phyloP scores from a whole-genome alignment of 1,284 basidiomycete species.

The Cutaneotrichosporon mucoides region DNA sequence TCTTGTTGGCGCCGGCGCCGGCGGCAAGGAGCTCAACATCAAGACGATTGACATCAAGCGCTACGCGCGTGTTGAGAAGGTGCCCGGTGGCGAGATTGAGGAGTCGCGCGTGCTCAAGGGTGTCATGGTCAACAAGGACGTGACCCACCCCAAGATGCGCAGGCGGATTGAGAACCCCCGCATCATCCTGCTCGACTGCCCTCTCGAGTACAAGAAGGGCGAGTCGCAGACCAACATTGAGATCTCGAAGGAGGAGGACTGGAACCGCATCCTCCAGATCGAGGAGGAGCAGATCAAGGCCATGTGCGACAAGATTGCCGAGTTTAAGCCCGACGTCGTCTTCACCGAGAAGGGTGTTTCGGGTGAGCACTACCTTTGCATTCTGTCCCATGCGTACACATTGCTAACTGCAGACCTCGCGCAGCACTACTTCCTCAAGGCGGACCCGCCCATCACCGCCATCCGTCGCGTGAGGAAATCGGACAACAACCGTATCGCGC shows the following conservation, averaged over 20 bases:
- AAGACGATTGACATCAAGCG: conserved; percentile 97
- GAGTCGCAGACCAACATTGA: conserved; percentile 99
- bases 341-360: conserved; percentile 98
- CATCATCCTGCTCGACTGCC: conserved; percentile 89
- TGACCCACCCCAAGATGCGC: conserved; percentile 97
- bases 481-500: conserved; percentile 97
- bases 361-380: too few species aligned
- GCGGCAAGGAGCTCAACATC: conserved; percentile 51
- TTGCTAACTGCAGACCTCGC: conserved; percentile 62
- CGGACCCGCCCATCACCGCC: conserved; percentile 71
- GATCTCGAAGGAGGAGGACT: conserved; percentile 90
- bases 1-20: conserved; percentile 48
- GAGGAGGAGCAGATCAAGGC: conserved; percentile 96
- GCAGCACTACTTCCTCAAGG: conserved; percentile 85
- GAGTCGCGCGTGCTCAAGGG: conserved; percentile 81
- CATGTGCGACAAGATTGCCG: conserved; percentile 80
- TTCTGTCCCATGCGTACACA: too few species aligned
- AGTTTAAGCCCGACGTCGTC: conserved; percentile 92
- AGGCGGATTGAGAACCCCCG: conserved; percentile 85
- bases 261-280: conserved; percentile 87
- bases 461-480: conserved; percentile 94
- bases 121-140: conserved; percentile 98
- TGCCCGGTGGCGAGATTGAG: conserved; percentile 96
- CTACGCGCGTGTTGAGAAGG: conserved; percentile 94
- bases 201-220: conserved; percentile 98